A percentile compares a stretch with the other conserved stretches of the same genome.
Evolutionary conservation across 345 rosid genomes (phyloP).

Genomic region (Iberis pinnata): DNA sequence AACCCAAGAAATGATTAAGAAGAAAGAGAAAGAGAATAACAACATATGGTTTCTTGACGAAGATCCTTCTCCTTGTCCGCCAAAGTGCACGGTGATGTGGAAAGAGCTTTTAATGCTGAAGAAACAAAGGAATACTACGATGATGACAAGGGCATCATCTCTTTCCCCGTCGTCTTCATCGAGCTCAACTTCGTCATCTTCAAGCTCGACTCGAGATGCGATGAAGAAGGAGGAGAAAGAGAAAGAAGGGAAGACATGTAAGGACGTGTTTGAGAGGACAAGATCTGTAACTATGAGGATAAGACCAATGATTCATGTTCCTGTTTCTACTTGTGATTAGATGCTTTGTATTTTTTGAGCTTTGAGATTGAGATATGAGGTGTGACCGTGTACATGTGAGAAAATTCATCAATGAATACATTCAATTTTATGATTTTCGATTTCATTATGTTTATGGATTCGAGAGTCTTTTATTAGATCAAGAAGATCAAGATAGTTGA

Average conservation of each 20-base stretch:
- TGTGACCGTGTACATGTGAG: too few relatives aligned
- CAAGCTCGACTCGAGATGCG: conserved; percentile 41
- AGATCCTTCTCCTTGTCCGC: conserved; percentile 95
- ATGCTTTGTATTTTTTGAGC: too few relatives aligned
- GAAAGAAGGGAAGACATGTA: conserved; percentile 56
- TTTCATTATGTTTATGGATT: too few relatives aligned
- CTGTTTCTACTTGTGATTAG: conserved; percentile 71
- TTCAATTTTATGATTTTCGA: too few relatives aligned
- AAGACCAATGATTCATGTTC: conserved; percentile 81
- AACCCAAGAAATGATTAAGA: too few relatives aligned
- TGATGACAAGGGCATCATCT: conserved; percentile 46
- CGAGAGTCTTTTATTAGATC: too few relatives aligned
- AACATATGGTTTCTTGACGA: conserved; percentile 80
- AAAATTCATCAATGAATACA: too few relatives aligned
- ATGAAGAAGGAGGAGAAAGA: conserved; percentile 38
- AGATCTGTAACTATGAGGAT: conserved; percentile 70
- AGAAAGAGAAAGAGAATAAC: conserved; percentile 26
- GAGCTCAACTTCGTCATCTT: conserved; percentile 52
- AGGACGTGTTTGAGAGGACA: conserved; percentile 72
- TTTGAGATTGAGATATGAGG: too few relatives aligned
- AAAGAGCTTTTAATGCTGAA: conserved; percentile 79
- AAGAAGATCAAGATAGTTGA: too few relatives aligned
- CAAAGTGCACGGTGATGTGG: conserved; percentile 92
- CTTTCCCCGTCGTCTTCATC: conserved; percentile 63
- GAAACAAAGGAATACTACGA: conserved; percentile 60